Conservation (phyloP, 495 filamentous ascomycete species). For the Peziza echinospora region DNA sequence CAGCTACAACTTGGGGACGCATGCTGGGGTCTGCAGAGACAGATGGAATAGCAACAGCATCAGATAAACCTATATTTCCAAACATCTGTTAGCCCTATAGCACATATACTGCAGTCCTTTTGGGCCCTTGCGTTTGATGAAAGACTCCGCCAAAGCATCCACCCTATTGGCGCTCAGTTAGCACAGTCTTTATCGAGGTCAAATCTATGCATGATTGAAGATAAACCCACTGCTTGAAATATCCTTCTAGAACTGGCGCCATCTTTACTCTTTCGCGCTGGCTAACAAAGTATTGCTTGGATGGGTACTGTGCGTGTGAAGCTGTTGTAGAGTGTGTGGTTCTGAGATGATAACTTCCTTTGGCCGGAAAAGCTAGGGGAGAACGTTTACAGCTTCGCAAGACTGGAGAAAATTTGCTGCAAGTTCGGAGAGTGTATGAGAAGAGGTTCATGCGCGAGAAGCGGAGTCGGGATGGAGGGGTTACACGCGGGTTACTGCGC, state of each 20-base stretch:
- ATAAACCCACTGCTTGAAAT: constrained; percentile 48
- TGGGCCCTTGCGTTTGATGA: constrained; percentile 57
- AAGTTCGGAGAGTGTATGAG: too few species aligned
- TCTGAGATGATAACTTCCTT: too few species aligned
- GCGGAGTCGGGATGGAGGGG: too few species aligned
- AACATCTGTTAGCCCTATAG: background rate
- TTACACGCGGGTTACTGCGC: too few species aligned
- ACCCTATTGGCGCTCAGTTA: constrained; percentile 30
- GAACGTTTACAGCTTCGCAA: too few species aligned
- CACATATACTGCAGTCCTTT: background rate
- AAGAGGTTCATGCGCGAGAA: too few species aligned
- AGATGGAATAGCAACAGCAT: constrained; percentile 90
- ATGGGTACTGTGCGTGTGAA: too few species aligned
- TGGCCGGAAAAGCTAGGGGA: too few species aligned
- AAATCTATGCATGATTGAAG: constrained; percentile 2
- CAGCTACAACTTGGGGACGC: constrained; percentile 59
- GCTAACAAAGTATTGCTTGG: too few species aligned
- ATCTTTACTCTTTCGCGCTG: constrained; percentile 30
- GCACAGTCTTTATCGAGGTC: background rate
- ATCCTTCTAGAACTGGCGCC: constrained; percentile 64
- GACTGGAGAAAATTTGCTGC: too few species aligned
- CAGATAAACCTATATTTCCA: constrained; percentile 37
- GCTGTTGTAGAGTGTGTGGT: too few species aligned
- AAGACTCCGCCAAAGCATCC: constrained; percentile 52
- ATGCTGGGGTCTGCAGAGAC: constrained; percentile 77